Evolutionary conservation across 176 grass and related monocot species (phyloP).

Genomic region (Aegilops tauschii): DNA sequence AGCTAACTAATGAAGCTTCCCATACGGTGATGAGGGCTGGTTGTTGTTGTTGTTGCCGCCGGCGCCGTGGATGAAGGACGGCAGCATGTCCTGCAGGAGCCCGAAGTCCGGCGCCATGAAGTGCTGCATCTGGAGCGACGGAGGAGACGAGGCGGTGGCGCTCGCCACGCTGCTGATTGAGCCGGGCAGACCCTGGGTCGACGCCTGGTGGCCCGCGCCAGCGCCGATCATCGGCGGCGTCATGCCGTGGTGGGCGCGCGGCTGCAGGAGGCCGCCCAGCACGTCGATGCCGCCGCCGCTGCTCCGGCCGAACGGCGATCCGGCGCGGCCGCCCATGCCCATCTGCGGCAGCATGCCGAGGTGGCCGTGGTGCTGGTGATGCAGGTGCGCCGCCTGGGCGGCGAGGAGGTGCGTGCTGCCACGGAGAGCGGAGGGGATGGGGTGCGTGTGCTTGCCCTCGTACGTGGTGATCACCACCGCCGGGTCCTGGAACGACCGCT

Average conservation of each 20-base stretch:
- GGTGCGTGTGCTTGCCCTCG: slow-evolving; percentile 90
- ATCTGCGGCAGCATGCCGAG: slow-evolving; percentile 26
- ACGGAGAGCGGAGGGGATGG: slow-evolving; percentile 62
- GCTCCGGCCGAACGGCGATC: slow-evolving; percentile 21
- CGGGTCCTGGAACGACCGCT: slow-evolving; percentile 81
- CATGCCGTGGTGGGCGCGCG: slow-evolving; percentile 12
- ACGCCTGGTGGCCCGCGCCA: background rate
- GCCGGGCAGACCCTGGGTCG: slow-evolving; percentile 21
- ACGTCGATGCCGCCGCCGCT: slow-evolving; percentile 30
- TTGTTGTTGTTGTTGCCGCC: background rate
- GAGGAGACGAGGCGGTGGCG: background rate
- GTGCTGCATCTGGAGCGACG: slow-evolving; percentile 63
- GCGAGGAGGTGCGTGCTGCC: slow-evolving; percentile 76
- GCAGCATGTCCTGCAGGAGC: slow-evolving; percentile 85
- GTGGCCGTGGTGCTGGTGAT: slow-evolving; percentile 27
- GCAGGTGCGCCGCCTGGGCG: slow-evolving; percentile 33
- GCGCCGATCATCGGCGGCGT: background rate
- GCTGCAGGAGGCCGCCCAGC: slow-evolving; percentile 33
- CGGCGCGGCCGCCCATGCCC: slow-evolving; percentile 6
- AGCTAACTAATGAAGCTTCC: slow-evolving; percentile 17
- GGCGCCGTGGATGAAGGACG: slow-evolving; percentile 51
- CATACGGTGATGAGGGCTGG: slow-evolving; percentile 15
- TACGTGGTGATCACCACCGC: slow-evolving; percentile 93
- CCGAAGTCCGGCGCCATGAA: slow-evolving; percentile 66
- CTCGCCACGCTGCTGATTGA: background rate